Evolutionary conservation across 2,329 filamentous ascomycete genomes (phyloP), one percentile per base, ranked within the genome.

Genomic region (Chrysosphaeria jannelii): DNA sequence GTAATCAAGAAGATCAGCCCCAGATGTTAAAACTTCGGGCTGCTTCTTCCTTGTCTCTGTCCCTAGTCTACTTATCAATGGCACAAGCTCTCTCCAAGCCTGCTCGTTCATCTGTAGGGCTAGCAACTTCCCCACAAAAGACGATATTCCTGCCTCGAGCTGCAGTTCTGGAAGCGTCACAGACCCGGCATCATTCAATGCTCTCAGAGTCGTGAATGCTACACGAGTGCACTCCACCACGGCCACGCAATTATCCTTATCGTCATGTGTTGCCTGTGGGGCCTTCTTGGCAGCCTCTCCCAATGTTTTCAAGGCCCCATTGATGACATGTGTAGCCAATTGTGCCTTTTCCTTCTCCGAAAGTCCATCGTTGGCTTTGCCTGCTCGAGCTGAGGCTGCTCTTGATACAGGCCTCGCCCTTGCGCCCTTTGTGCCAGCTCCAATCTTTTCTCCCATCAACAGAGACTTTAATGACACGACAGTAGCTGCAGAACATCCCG

Each of bases 291-390:
- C 50, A 0, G 62, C 62, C 26, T 71, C 63, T n/a, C 54, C 53
- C 4, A 81, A 50, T 7, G 57, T 51, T 35, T 71, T 76, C 19
- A 79, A 48, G 2, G 64, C 53, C 5, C 50, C 48, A 38, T 79
- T 81, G 34, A 76, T 60, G 17, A 75, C 50, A 29, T 76, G 59
- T 0, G 70, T 75, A 8, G 71, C 70, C 17, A 79, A 44, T 21
- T 58, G 49, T 23, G 62, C 63, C 39, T 55, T 61, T 27, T 75
- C 67, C 33, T 55, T 59, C 5, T 48, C 37, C 4, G 53, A 45
- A 14, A 68, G 39, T 22, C 24, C 11, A n/a, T 23, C 16, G 31
- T 38, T 22, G 28, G 40, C 32, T 40, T 30, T 30, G 11, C 28
- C 31, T 3, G 31, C 28, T 5, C 29, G 15, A 1, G 31, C 29